Evolutionary conservation across 148 eudicot genomes (phyloP).

Genomic region (Limonium bicolor): DNA sequence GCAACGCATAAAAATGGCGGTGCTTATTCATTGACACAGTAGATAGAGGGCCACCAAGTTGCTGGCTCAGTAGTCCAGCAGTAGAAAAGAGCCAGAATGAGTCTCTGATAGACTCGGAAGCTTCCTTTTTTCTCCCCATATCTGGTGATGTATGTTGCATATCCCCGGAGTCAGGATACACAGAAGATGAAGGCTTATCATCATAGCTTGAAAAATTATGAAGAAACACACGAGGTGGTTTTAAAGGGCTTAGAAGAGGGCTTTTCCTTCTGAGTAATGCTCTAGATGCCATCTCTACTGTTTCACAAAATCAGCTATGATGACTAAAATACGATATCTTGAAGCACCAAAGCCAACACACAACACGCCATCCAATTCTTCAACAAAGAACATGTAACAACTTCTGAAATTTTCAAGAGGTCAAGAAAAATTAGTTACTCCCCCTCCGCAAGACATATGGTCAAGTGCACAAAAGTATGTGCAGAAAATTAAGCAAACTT

Average conservation of each 20-base stretch:
- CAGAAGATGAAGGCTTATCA: constrained; percentile 13
- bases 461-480: no score
- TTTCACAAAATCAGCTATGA: no score
- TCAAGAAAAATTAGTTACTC: no score
- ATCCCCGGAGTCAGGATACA: constrained; percentile 12
- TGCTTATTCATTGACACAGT: constrained; percentile 11
- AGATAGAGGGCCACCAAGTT: constrained; percentile 15
- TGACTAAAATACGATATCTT: no score
- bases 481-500: no score
- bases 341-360: no score
- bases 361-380: no score
- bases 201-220: constrained; percentile 24
- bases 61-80: constrained; percentile 17
- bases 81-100: constrained; percentile 9
- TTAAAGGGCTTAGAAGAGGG: constrained; percentile 20
- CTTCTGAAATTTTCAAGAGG: no score
- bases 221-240: constrained; percentile 14
- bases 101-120: constrained; percentile 14
- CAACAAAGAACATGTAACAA: no score
- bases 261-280: constrained; percentile 41
- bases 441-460: no score
- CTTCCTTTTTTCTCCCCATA: constrained; percentile 18
- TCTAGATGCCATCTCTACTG: constrained; percentile 52
- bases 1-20: constrained; percentile 12
- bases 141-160: constrained; percentile 9